These are phyloP conservation scores for Sicyos baderoa DNA, from an alignment of 306 rosid species.

Conservation along the genomic window DNA sequence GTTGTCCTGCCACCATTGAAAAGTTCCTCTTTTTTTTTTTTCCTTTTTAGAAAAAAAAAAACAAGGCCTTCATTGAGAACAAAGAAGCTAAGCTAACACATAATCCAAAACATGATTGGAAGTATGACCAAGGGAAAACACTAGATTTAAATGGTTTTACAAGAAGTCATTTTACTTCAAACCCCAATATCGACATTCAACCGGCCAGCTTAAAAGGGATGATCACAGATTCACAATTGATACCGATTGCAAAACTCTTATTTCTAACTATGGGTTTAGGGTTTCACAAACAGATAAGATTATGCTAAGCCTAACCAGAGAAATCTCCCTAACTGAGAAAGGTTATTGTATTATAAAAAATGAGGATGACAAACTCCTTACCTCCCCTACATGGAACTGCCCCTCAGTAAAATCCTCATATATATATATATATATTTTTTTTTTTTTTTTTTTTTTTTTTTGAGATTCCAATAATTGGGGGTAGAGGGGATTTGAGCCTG, in stretches of 20 bases:
- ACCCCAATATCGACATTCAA: background rate
- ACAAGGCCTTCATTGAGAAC: background rate
- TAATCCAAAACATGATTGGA: background rate
- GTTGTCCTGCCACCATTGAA: background rate
- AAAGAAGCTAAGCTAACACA: background rate
- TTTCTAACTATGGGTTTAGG: background rate
- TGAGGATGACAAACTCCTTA: background rate
- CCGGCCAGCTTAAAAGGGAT: background rate
- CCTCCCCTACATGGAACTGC: background rate
- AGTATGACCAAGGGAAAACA: conserved; percentile 1
- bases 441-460: no score
- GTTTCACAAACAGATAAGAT: background rate
- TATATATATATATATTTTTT: no score
- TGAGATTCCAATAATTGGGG: no score
- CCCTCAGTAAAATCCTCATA: no score
- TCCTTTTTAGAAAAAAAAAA: no score
- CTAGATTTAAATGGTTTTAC: background rate
- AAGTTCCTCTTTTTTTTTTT: background rate
- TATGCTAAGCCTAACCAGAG: background rate
- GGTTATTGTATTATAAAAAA: background rate
- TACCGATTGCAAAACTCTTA: background rate
- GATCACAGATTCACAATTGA: background rate
- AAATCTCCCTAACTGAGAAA: background rate
- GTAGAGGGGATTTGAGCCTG: no score
- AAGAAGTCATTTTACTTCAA: background rate